phyloP scores from a whole-genome alignment of 2,329 filamentous ascomycete genomes.

The Xylaria sp. region DNA sequence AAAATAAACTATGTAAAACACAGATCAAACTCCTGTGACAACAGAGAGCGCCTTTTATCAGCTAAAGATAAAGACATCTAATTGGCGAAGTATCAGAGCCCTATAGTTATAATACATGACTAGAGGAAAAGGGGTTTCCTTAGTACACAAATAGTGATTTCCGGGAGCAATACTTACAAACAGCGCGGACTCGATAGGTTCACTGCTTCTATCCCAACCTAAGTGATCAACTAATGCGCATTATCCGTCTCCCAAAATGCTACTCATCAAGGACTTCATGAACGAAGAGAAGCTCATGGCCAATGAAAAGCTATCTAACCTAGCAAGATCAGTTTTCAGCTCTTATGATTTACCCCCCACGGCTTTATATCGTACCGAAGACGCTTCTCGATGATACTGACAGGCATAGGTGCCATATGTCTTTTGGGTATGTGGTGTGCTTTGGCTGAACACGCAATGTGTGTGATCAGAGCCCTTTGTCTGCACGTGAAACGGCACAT shows the following conservation, averaged over 20 bases:
- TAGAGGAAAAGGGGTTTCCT: too few species aligned
- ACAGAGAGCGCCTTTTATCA: not conserved
- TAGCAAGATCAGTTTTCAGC: not conserved
- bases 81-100: not conserved
- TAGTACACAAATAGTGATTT: too few species aligned
- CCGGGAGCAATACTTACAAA: too few species aligned
- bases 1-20: not conserved
- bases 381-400: not conserved
- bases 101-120: not conserved
- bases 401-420: not conserved
- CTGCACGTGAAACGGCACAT: not conserved
- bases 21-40: too few species aligned
- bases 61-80: not conserved
- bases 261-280: too few species aligned
- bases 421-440: too few species aligned
- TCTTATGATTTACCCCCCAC: slow-evolving; percentile 3
- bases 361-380: not conserved
- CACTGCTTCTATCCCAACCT: not conserved
- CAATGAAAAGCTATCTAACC: not conserved
- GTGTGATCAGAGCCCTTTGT: not conserved
- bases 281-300: not conserved
- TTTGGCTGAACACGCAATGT: not conserved
- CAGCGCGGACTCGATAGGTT: not conserved
- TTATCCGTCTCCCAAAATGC: too few species aligned
- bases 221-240: not conserved